These are phyloP conservation scores for Pseudofabraea citricarpa DNA, from an alignment of 2,329 filamentous ascomycete species.

Conservation along the genomic window DNA sequence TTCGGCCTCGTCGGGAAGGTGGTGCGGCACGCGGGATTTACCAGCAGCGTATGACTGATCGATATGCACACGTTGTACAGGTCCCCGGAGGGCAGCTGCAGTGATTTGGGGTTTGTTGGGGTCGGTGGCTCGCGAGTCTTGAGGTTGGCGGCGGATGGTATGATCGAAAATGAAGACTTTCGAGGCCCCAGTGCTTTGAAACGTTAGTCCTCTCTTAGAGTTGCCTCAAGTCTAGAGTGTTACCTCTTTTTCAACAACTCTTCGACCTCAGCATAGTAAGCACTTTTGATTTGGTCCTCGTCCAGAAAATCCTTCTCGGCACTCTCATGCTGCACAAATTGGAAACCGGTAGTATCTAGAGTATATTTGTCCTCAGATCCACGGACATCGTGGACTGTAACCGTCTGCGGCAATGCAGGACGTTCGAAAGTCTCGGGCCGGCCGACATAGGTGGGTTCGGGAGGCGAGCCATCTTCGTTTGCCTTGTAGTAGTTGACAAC, in stretches of 20 bases:
- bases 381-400: conserved; percentile 36
- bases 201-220: not conserved
- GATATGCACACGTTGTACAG: conserved; percentile 50
- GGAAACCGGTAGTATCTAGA: conserved; percentile 35
- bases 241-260: conserved; percentile 29
- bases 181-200: conserved; percentile 46
- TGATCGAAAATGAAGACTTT: conserved; percentile 59
- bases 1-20: conserved; percentile 39
- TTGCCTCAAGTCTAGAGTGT: too few relatives aligned
- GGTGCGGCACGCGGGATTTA: conserved; percentile 35
- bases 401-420: not conserved
- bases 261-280: conserved; percentile 31
- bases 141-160: conserved; percentile 44
- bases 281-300: conserved; percentile 28
- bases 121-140: conserved; percentile 14
- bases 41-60: conserved; percentile 48
- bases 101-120: not conserved
- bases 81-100: conserved; percentile 31
- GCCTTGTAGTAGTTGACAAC: conserved; percentile 14
- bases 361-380: conserved; percentile 37
- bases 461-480: conserved; percentile 14
- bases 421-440: conserved; percentile 4
- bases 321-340: conserved; percentile 30
- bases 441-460: conserved; percentile 10
- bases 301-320: conserved; percentile 30